Evolutionary conservation across 768 basidiomycete genomes (phyloP).

Genomic region (Leccinum barrowsii): DNA sequence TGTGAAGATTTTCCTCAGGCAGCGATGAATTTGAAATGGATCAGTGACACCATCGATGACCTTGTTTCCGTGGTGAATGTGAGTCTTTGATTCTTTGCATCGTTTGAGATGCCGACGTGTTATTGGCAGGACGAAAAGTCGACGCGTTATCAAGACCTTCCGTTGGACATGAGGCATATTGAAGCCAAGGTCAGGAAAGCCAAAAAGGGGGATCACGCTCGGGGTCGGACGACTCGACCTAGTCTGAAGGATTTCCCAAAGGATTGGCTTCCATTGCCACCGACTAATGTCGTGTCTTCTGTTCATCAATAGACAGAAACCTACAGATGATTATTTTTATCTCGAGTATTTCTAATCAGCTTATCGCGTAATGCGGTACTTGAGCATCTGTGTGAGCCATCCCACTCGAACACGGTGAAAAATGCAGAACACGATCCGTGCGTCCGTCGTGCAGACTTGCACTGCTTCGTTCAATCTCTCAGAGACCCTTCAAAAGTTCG

Average conservation of each 20-base stretch:
- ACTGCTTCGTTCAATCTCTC: slow-evolving; percentile 43
- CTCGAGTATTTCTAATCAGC: background rate
- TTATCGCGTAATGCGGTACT: slow-evolving; percentile 1
- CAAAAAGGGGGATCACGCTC: slow-evolving; percentile 66
- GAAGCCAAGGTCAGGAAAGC: slow-evolving; percentile 69
- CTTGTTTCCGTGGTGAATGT: slow-evolving; percentile 85
- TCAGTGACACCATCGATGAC: slow-evolving; percentile 78
- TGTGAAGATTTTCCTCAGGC: slow-evolving; percentile 84
- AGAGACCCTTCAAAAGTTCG: slow-evolving; percentile 48
- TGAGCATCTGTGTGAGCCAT: background rate
- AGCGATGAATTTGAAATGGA: slow-evolving; percentile 92
- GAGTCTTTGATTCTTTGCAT: slow-evolving; percentile 31
- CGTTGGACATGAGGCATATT: slow-evolving; percentile 80
- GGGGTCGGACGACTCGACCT: slow-evolving; percentile 53
- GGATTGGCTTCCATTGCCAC: slow-evolving; percentile 66
- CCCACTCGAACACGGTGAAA: slow-evolving; percentile 1
- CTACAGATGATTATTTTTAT: slow-evolving; percentile 1
- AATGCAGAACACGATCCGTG: slow-evolving; percentile 37
- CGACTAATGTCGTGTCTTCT: slow-evolving; percentile 2
- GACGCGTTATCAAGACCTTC: slow-evolving; percentile 54
- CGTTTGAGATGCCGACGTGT: slow-evolving; percentile 14
- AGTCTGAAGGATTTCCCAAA: slow-evolving; percentile 77
- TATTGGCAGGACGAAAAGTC: slow-evolving; percentile 33
- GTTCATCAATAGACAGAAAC: slow-evolving; percentile 8
- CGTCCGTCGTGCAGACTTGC: slow-evolving; percentile 53